These are phyloP conservation scores for Barbarea vulgaris DNA, from an alignment of 345 rosid species.

Conservation along the genomic window DNA sequence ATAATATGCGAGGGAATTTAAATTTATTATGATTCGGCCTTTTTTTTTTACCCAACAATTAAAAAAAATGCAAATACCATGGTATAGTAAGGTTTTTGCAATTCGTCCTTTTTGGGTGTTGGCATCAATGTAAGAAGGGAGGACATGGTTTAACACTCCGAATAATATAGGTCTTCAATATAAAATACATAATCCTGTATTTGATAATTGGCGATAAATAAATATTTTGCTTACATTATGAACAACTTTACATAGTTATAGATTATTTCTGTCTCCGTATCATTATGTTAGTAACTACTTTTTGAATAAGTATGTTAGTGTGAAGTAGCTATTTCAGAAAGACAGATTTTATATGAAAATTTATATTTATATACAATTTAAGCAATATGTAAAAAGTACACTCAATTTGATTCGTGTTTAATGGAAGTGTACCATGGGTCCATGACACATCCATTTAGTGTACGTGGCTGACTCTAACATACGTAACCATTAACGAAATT, in stretches of 20 bases:
- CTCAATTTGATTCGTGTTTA: neutral
- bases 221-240: neutral
- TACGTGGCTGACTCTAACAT: slow-evolving; percentile 35
- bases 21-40: neutral
- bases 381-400: neutral
- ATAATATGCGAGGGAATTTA: neutral
- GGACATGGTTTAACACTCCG: neutral
- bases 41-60: neutral
- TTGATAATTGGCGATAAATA: neutral
- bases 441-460: slow-evolving; percentile 18
- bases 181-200: neutral
- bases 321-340: slow-evolving; percentile 7
- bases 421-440: neutral
- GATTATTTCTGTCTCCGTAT: neutral
- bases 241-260: neutral
- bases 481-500: slow-evolving; percentile 28
- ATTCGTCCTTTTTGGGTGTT: neutral
- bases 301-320: neutral
- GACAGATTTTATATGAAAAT: neutral
- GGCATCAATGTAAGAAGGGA: neutral
- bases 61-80: neutral
- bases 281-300: neutral
- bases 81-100: neutral
- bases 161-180: neutral
- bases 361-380: neutral